Evolutionary conservation across 257 asterid genomes (phyloP).

Genomic region (Cordia subcordata): DNA sequence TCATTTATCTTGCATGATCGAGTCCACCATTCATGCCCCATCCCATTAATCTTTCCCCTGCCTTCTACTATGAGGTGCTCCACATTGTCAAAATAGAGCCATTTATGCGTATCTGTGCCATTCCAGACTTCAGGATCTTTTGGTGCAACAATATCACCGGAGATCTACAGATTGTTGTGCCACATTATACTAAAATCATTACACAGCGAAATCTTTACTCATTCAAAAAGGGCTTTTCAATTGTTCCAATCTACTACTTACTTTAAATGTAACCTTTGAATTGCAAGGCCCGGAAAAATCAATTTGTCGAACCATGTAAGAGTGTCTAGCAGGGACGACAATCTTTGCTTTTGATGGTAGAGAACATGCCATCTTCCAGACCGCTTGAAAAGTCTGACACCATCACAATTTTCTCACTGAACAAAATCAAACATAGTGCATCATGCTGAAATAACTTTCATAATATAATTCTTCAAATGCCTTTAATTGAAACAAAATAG

Average conservation of each 20-base stretch:
- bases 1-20: slow-evolving; percentile 73
- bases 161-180: slow-evolving; percentile 37
- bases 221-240: background rate
- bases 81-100: slow-evolving; percentile 76
- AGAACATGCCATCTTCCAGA: slow-evolving; percentile 61
- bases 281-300: slow-evolving; percentile 70
- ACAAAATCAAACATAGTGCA: background rate
- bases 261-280: slow-evolving; percentile 55
- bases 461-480: too few species aligned
- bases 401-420: slow-evolving; percentile 11
- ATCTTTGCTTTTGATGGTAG: slow-evolving; percentile 31
- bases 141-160: slow-evolving; percentile 65
- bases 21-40: slow-evolving; percentile 83
- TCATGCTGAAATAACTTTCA: background rate
- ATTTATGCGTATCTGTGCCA: slow-evolving; percentile 48
- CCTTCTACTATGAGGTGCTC: slow-evolving; percentile 66
- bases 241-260: slow-evolving; percentile 22
- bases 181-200: background rate
- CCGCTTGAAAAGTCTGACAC: slow-evolving; percentile 46
- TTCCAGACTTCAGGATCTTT: slow-evolving; percentile 61
- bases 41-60: slow-evolving; percentile 64
- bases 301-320: slow-evolving; percentile 42
- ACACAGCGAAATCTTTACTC: background rate
- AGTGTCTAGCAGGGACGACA: slow-evolving; percentile 39
- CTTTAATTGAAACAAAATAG: too few species aligned